These are phyloP conservation scores for Aspergillus homomorphus DNA, from an alignment of 495 filamentous ascomycete species.

Conservation along the genomic window DNA sequence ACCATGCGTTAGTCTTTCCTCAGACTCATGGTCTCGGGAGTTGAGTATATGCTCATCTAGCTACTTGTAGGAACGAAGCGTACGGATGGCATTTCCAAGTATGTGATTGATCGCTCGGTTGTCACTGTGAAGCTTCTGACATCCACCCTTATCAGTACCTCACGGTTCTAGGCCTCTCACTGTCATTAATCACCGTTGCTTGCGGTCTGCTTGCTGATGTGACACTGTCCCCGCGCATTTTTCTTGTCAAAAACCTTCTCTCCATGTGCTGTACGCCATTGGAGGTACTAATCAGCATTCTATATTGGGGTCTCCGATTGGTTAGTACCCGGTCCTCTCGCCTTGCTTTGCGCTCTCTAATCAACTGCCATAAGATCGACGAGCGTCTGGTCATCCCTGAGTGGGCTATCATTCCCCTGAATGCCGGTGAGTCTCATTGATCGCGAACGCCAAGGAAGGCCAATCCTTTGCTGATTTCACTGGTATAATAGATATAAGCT, in stretches of 20 bases:
- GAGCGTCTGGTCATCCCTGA: slow-evolving; percentile 56
- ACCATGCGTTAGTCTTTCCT: slow-evolving; percentile 39
- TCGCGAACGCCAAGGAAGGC: neutral
- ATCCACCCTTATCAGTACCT: neutral
- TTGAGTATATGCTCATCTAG: slow-evolving; percentile 11
- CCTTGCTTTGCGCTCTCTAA: slow-evolving; percentile 5
- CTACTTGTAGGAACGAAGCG: slow-evolving; percentile 52
- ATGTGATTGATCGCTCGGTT: slow-evolving; percentile 55
- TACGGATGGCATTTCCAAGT: slow-evolving; percentile 79
- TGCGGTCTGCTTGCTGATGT: slow-evolving; percentile 74
- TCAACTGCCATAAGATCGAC: slow-evolving; percentile 54
- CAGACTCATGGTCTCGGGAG: slow-evolving; percentile 23
- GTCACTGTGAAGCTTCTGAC: slow-evolving; percentile 71
- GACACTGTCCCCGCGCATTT: slow-evolving; percentile 60
- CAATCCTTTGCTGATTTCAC: slow-evolving; percentile 4
- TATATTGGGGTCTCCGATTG: slow-evolving; percentile 75
- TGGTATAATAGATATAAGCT: slow-evolving; percentile 59
- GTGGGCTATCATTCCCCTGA: slow-evolving; percentile 40
- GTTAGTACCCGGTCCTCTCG: slow-evolving; percentile 21
- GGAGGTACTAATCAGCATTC: slow-evolving; percentile 75
- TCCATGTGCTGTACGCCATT: slow-evolving; percentile 72
- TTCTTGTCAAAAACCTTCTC: slow-evolving; percentile 70
- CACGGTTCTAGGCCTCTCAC: slow-evolving; percentile 18
- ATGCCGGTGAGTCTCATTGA: slow-evolving; percentile 36
- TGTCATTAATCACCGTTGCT: slow-evolving; percentile 67